phyloP scores from a whole-genome alignment of 2,329 filamentous ascomycete genomes.

The Monilinia aucupariae region DNA sequence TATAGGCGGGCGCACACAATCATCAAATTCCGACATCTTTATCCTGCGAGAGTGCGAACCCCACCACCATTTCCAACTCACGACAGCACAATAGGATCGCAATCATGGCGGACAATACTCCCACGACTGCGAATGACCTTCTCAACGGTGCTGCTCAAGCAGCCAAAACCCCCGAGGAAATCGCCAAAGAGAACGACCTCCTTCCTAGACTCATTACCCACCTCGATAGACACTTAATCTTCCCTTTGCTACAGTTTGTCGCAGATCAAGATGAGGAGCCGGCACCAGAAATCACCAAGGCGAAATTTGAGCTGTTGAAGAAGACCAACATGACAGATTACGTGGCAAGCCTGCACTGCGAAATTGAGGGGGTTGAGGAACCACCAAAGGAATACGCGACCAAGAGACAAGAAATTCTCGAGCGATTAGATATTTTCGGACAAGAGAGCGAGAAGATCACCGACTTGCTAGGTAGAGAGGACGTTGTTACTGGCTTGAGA shows the following conservation, averaged over 20 bases:
- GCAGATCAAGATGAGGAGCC: conserved; percentile 75
- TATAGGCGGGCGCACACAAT: conserved; percentile 26
- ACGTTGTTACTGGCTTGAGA: conserved; percentile 83
- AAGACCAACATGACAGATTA: conserved; percentile 99
- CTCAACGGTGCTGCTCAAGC: conserved; percentile 29
- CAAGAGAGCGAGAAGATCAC: conserved; percentile 85
- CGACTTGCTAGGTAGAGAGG: conserved; percentile 78
- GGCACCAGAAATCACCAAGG: conserved; percentile 67
- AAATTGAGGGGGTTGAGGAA: conserved; percentile 74
- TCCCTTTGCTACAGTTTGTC: conserved; percentile 90
- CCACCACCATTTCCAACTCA: conserved; percentile 18
- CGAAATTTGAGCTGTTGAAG: conserved; percentile 91
- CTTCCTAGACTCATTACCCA: conserved; percentile 84
- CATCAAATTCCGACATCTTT: conserved; percentile 20
- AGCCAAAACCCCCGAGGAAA: conserved; percentile 44
- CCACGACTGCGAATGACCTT: conserved; percentile 22
- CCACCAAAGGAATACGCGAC: conserved; percentile 79
- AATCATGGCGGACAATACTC: conserved; percentile 46
- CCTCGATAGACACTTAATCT: conserved; percentile 93
- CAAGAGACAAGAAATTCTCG: conserved; percentile 84
- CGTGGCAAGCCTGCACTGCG: conserved; percentile 83
- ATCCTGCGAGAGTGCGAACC: conserved; percentile 15
- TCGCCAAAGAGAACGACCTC: conserved; percentile 49
- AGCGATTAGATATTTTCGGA: conserved; percentile 75
- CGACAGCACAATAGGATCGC: conserved; percentile 26